phyloP scores from a whole-genome alignment of 306 rosid species.

The Vigna hirtella region DNA sequence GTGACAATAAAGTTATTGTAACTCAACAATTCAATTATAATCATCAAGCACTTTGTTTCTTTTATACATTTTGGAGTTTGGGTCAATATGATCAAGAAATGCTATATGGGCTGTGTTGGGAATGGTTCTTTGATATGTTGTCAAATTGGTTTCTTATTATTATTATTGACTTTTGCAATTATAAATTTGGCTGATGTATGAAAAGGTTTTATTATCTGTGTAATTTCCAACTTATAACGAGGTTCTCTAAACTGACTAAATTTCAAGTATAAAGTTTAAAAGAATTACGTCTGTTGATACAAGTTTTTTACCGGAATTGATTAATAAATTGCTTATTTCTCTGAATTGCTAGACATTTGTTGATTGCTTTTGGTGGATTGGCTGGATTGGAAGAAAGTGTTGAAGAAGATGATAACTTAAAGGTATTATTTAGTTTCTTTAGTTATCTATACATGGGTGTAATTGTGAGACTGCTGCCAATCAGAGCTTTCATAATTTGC shows the following conservation, averaged over 20 bases:
- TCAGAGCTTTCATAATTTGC: slow-evolving; percentile 28
- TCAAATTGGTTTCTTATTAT: slow-evolving; percentile 21
- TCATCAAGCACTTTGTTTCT: not conserved
- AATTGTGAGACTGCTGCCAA: slow-evolving; percentile 31
- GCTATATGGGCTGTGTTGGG: not conserved
- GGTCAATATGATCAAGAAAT: slow-evolving; percentile 10
- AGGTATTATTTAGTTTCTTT: slow-evolving; percentile 54
- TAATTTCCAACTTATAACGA: slow-evolving; percentile 9
- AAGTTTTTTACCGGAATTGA: slow-evolving; percentile 13
- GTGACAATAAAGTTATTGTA: not conserved
- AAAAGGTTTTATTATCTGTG: slow-evolving; percentile 4
- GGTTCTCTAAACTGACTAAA: slow-evolving; percentile 17
- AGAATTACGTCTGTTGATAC: slow-evolving; percentile 22
- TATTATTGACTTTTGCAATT: slow-evolving; percentile 8
- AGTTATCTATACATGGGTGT: slow-evolving; percentile 3
- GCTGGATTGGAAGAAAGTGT: slow-evolving; percentile 97
- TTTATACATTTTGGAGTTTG: slow-evolving; percentile 22
- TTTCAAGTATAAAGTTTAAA: slow-evolving; percentile 34
- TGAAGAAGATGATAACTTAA: slow-evolving; percentile 81
- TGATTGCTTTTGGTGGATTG: slow-evolving; percentile 97
- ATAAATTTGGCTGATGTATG: slow-evolving; percentile 13
- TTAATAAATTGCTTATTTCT: slow-evolving; percentile 40
- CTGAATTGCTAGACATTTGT: slow-evolving; percentile 70
- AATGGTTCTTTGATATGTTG: not conserved
- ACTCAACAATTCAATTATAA: slow-evolving; percentile 14